A percentile compares a stretch with the other conserved stretches of the same genome.
phyloP scores from a whole-genome alignment of 805 yeast genomes.

The Barnettozyma populi region DNA sequence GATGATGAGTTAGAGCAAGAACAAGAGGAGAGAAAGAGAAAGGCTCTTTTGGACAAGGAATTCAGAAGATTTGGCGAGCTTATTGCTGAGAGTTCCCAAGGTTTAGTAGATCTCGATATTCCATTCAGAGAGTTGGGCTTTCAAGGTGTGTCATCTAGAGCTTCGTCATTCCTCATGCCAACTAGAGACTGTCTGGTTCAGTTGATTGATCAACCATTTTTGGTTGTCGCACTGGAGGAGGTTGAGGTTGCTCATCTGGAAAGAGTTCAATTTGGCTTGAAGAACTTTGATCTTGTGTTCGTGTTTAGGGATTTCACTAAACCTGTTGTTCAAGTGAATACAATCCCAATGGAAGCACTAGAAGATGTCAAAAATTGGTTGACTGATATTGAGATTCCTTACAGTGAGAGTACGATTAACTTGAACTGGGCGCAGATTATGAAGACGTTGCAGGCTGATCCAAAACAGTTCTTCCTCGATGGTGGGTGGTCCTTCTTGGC shows the following conservation, averaged over 20 bases:
- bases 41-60: slow-evolving; percentile 86
- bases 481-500: slow-evolving; percentile 97
- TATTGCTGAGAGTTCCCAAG: slow-evolving; percentile 83
- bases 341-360: slow-evolving; percentile 86
- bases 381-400: slow-evolving; percentile 95
- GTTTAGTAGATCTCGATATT: slow-evolving; percentile 79
- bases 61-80: slow-evolving; percentile 84
- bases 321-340: slow-evolving; percentile 88
- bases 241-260: slow-evolving; percentile 93
- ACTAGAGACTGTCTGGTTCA: slow-evolving; percentile 95
- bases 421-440: slow-evolving; percentile 93
- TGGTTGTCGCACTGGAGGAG: slow-evolving; percentile 86
- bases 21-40: slow-evolving; percentile 94
- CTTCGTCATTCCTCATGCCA: slow-evolving; percentile 92
- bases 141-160: slow-evolving; percentile 94
- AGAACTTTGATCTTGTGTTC: slow-evolving; percentile 95
- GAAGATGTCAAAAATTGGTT: slow-evolving; percentile 96
- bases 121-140: slow-evolving; percentile 96
- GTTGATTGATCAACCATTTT: slow-evolving; percentile 89
- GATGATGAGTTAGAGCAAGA: slow-evolving; percentile 98
- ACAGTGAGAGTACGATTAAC: slow-evolving; percentile 90
- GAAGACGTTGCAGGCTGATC: slow-evolving; percentile 90
- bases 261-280: slow-evolving; percentile 94
- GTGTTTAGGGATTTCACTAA: slow-evolving; percentile 85
- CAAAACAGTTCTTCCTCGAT: slow-evolving; percentile 86